These are phyloP conservation scores for Pythium pyrilobum DNA, from an alignment of 352 stramenopile species.

Conservation along the genomic window DNA sequence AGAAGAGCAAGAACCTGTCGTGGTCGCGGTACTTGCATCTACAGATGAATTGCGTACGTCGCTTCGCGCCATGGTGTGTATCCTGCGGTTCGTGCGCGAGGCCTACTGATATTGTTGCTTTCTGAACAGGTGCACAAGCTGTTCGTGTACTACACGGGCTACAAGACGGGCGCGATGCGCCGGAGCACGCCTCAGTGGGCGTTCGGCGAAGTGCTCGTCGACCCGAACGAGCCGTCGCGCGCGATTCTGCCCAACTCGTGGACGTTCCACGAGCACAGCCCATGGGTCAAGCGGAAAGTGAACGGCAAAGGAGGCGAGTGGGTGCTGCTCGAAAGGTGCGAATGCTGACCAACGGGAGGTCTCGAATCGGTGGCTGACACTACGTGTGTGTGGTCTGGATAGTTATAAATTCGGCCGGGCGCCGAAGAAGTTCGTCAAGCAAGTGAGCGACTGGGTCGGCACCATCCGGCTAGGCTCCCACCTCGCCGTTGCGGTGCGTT, in stretches of 20 bases:
- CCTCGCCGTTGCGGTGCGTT: conserved; percentile 57
- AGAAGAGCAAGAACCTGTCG: conserved; percentile 37
- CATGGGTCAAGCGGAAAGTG: conserved; percentile 42
- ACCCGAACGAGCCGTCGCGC: conserved; percentile 62
- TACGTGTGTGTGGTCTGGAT: not conserved
- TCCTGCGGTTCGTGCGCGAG: not conserved
- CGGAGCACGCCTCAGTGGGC: conserved; percentile 56
- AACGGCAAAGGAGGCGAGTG: conserved; percentile 81
- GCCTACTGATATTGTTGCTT: not conserved
- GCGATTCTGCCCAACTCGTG: conserved; percentile 71
- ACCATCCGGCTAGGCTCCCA: conserved; percentile 48
- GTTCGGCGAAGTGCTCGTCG: conserved; percentile 63
- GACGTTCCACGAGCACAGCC: conserved; percentile 61
- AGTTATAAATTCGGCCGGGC: conserved; percentile 43
- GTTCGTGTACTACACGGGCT: conserved; percentile 81
- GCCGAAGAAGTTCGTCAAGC: conserved; percentile 36
- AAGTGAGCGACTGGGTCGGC: conserved; percentile 59
- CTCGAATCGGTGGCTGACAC: not conserved
- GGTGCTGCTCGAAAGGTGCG: conserved; percentile 39
- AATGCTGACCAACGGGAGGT: not conserved
- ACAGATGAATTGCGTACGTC: conserved; percentile 63
- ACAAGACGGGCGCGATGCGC: conserved; percentile 73
- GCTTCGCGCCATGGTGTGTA: not conserved
- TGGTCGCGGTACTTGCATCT: conserved; percentile 69
- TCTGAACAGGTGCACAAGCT: conserved; percentile 48